Conservation (phyloP, 805 yeast genomes). For the Candida takata region DNA sequence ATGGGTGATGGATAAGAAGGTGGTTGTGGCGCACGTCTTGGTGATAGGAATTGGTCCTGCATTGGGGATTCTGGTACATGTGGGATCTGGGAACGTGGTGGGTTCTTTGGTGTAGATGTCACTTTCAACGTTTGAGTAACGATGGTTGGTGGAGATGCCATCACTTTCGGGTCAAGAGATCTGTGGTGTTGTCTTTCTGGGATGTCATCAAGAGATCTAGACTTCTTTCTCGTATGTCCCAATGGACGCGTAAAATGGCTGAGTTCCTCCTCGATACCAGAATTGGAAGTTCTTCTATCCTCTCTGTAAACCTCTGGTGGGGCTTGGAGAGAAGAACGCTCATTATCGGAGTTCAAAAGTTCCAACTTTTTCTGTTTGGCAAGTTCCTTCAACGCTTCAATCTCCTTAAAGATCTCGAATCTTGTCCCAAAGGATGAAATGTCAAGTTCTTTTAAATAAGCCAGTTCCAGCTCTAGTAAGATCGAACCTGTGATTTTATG, state of each 20-base stretch:
- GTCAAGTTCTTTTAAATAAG: slow-evolving; percentile 85
- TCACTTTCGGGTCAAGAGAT: slow-evolving; percentile 2
- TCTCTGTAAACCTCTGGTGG: slow-evolving; percentile 13
- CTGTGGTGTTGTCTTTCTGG: slow-evolving; percentile 14
- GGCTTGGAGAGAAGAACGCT: slow-evolving; percentile 9
- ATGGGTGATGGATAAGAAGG: slow-evolving; percentile 44
- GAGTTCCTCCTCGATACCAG: slow-evolving; percentile 10
- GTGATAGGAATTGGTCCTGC: slow-evolving; percentile 43
- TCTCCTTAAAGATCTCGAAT: slow-evolving; percentile 85
- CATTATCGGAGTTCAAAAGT: slow-evolving; percentile 7
- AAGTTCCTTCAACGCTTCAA: slow-evolving; percentile 50
- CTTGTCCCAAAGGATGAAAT: slow-evolving; percentile 92
- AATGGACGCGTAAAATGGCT: slow-evolving; percentile 20
- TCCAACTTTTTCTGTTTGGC: slow-evolving; percentile 4
- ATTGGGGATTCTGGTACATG: slow-evolving; percentile 11
- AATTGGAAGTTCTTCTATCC: slow-evolving; percentile 1
- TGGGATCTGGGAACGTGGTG: slow-evolving; percentile 17
- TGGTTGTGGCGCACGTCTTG: slow-evolving; percentile 70
- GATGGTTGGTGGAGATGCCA: not conserved
- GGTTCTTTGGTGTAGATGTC: slow-evolving; percentile 2
- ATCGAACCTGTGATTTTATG: slow-evolving; percentile 90
- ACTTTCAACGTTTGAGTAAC: not conserved
- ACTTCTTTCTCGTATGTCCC: slow-evolving; percentile 41
- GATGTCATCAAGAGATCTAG: slow-evolving; percentile 45
- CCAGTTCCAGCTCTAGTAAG: slow-evolving; percentile 74